Percentiles rank a stretch among this genome's conserved stretches.
phyloP scores from a whole-genome alignment of 192 early-diverging fungal species.

The Coemansia sp. region DNA sequence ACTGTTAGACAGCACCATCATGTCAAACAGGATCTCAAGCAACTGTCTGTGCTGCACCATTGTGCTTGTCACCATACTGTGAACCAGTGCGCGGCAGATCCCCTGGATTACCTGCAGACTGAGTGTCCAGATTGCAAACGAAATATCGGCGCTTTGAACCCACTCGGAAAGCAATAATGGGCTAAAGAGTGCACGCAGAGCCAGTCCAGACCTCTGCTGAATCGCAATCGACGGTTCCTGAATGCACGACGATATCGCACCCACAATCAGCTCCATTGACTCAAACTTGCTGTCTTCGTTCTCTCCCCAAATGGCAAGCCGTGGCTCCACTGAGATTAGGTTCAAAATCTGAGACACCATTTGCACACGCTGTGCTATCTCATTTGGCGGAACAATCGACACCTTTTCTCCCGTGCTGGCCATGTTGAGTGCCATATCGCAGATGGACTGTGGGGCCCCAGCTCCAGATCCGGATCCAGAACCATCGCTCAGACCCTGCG shows the following conservation, averaged over 20 bases:
- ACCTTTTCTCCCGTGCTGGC: conserved; percentile 45
- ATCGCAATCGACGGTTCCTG: conserved; percentile 71
- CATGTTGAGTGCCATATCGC: conserved; percentile 54
- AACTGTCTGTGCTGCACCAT: conserved; percentile 53
- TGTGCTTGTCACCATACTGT: conserved; percentile 56
- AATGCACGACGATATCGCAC: conserved; percentile 73
- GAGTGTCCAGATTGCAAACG: conserved; percentile 80
- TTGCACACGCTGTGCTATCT: conserved; percentile 74
- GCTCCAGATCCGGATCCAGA: conserved; percentile 4
- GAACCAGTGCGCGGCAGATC: conserved; percentile 53
- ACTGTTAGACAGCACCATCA: conserved; percentile 71
- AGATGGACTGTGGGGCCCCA: conserved; percentile 30
- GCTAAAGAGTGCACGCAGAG: conserved; percentile 73
- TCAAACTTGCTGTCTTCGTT: conserved; percentile 66
- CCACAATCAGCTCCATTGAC: conserved; percentile 72
- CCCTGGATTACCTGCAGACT: conserved; percentile 61
- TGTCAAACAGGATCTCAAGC: conserved; percentile 54
- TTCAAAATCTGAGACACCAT: conserved; percentile 77
- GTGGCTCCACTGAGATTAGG: conserved; percentile 74
- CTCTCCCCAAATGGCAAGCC: conserved; percentile 72
- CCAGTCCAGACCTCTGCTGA: conserved; percentile 69
- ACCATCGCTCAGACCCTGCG: conserved; percentile 17
- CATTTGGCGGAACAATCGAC: conserved; percentile 49
- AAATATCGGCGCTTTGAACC: conserved; percentile 72
- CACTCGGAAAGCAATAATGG: conserved; percentile 73